A percentile compares a stretch with the other conserved stretches of the same genome.
Conservation (phyloP, 2,329 filamentous ascomycete genomes). For the Thelonectria blattea region DNA sequence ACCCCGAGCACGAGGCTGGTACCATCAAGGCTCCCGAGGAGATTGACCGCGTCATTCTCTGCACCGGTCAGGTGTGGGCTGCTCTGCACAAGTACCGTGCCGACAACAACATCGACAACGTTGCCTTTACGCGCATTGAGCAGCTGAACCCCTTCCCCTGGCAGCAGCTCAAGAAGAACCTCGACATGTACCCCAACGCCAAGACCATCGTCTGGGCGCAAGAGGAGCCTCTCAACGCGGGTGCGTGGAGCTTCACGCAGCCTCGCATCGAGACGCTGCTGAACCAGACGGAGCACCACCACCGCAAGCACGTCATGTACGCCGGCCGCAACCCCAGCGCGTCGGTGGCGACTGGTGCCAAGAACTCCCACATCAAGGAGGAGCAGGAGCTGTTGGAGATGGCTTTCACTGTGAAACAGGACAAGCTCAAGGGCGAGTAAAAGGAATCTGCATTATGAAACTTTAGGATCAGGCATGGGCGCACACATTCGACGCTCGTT, state of each 20-base stretch:
- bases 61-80: constrained; percentile 92
- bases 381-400: constrained; percentile 80
- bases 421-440: constrained; percentile 73
- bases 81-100: constrained; percentile 90
- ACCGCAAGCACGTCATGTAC: constrained; percentile 96
- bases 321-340: constrained; percentile 93
- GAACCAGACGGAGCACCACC: constrained; percentile 90
- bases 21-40: constrained; percentile 80
- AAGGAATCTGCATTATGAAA: constrained; percentile 3
- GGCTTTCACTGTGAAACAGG: constrained; percentile 69
- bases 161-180: constrained; percentile 94
- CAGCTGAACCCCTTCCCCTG: constrained; percentile 99
- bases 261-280: constrained; percentile 95
- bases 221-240: constrained; percentile 97
- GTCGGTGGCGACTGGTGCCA: constrained; percentile 91
- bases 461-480: constrained; percentile 18
- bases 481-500: constrained; percentile 26
- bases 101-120: constrained; percentile 84
- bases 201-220: constrained; percentile 97
- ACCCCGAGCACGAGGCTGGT: constrained; percentile 80
- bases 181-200: constrained; percentile 96
- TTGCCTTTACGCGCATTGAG: constrained; percentile 93
- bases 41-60: constrained; percentile 93
- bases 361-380: constrained; percentile 87
- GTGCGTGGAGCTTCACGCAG: constrained; percentile 96